A percentile compares a stretch with the other conserved stretches of the same genome.
Conservation (phyloP, 345 rosid genomes). For the Fremontodendron californicum region DNA sequence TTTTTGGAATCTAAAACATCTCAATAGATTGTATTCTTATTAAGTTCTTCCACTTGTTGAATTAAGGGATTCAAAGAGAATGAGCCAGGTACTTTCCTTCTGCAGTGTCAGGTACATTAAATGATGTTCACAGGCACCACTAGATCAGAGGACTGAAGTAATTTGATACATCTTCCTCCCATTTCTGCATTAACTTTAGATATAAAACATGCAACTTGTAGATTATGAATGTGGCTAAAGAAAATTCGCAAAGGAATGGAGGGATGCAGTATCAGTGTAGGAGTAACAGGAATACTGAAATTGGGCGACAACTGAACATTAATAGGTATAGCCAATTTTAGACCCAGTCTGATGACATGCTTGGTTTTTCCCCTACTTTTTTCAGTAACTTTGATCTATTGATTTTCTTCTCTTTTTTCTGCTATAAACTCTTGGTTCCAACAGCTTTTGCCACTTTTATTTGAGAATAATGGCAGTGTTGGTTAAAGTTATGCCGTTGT, state of each 20-base stretch:
- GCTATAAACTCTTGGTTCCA: not conserved
- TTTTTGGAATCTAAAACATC: not conserved
- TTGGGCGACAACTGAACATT: constrained; percentile 8
- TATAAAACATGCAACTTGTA: constrained; percentile 13
- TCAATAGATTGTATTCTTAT: not conserved
- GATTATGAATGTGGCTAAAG: constrained; percentile 12
- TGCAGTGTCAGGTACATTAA: constrained; percentile 29
- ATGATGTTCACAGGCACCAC: not conserved
- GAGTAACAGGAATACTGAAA: constrained; percentile 13
- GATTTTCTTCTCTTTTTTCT: not conserved
- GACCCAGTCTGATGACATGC: not conserved
- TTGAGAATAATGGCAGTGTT: not conserved
- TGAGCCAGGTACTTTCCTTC: constrained; percentile 15
- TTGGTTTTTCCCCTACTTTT: not conserved
- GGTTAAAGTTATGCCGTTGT: not conserved
- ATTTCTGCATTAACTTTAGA: not conserved
- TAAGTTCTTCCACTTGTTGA: constrained; percentile 14
- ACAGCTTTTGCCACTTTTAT: not conserved
- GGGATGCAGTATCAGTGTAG: constrained; percentile 28
- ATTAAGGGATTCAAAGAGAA: constrained; percentile 44
- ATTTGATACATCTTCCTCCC: not conserved
- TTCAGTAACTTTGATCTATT: not conserved
- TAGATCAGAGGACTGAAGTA: not conserved
- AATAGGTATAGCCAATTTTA: constrained; percentile 26
- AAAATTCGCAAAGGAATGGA: constrained; percentile 13